Evolutionary conservation across 768 basidiomycete species (phyloP), one percentile per base, ranked within the genome.

Genomic region (Hygrophorus russula): DNA sequence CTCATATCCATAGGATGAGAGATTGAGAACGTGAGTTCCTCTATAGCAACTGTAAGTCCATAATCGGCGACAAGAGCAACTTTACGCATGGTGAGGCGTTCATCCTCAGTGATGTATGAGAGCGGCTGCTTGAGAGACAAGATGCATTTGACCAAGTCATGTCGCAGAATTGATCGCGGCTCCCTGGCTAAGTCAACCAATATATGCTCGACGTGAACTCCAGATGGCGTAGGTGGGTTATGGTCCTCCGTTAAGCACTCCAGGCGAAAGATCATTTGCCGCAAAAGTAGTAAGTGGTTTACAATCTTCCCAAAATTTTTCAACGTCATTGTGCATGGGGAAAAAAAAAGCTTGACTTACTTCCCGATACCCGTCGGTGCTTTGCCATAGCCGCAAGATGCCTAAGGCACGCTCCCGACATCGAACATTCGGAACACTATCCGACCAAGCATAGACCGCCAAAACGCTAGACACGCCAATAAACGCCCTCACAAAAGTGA

Each of bases 361-460:
- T 66, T 86, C 80, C 35, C 78, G 69, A 56, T 88, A 89, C 6
- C 82, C 83, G 20, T 80, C 74, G 18, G 76, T 61, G 19, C 61
- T 63, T 59, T 83, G 80, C 81, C 80, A 84, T 17, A 82, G 45
- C 4, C 72, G 69, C 41, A 88, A 46, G 12, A 87, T 66, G 5
- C 71, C 74, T 6, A 88, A 60, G 1, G 74, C 67, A 37, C 78
- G 71, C 51, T 83, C 79, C 9, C 81, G 71, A 53, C 80, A 82
- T 10, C 60, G 60, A 45, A 75, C 70, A 43, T 78, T 73, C 0
- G 79, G 80, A 14, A 84, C 62, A 56, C 82, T 84, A 51, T 88
- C 86, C 10, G 85, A 75, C 81, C 84, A 90, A 2, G 82, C 80
- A 53, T 80, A 80, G 28, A 82, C 80, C 1, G 77, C 77, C 11